phyloP scores from a whole-genome alignment of 495 filamentous ascomycete genomes.

The Lophiotrema nucula region DNA sequence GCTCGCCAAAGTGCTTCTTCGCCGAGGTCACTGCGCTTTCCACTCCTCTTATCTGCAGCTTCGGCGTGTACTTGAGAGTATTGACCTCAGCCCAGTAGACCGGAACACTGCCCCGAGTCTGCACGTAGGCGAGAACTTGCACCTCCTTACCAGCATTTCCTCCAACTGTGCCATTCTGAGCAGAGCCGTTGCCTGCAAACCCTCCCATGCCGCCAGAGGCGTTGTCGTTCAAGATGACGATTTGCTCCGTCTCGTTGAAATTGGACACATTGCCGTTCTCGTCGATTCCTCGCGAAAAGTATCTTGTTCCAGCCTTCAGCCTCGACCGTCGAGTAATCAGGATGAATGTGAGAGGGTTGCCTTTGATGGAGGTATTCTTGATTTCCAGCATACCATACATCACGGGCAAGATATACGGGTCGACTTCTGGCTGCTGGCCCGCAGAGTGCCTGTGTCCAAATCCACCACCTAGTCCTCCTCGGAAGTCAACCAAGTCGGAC shows the following conservation, averaged over 20 bases:
- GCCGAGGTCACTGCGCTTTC: slow-evolving; percentile 80
- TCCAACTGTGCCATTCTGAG: slow-evolving; percentile 66
- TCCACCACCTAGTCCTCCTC: slow-evolving; percentile 46
- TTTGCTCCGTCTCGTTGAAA: slow-evolving; percentile 97
- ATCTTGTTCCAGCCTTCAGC: slow-evolving; percentile 84
- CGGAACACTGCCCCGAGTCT: slow-evolving; percentile 91
- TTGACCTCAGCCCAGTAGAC: slow-evolving; percentile 96
- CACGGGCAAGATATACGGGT: slow-evolving; percentile 91
- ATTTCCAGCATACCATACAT: slow-evolving; percentile 95
- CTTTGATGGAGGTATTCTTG: slow-evolving; percentile 73
- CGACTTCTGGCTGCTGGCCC: slow-evolving; percentile 69
- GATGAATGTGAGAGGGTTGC: slow-evolving; percentile 75
- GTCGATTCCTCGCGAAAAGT: slow-evolving; percentile 91
- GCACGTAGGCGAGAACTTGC: slow-evolving; percentile 89
- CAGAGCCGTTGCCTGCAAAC: slow-evolving; percentile 72
- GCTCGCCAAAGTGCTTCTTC: slow-evolving; percentile 82
- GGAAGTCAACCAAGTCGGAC: slow-evolving; percentile 85
- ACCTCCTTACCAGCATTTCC: slow-evolving; percentile 63
- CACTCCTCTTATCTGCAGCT: slow-evolving; percentile 78
- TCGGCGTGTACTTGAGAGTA: slow-evolving; percentile 82
- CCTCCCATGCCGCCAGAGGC: slow-evolving; percentile 68
- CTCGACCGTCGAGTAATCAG: slow-evolving; percentile 86
- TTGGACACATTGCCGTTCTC: slow-evolving; percentile 92
- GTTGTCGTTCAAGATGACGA: slow-evolving; percentile 78
- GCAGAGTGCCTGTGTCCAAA: slow-evolving; percentile 42